A percentile compares a stretch with the other conserved stretches of the same genome.
Conservation (phyloP, 2,329 filamentous ascomycete species). For the Aspergillus phoenicis region DNA sequence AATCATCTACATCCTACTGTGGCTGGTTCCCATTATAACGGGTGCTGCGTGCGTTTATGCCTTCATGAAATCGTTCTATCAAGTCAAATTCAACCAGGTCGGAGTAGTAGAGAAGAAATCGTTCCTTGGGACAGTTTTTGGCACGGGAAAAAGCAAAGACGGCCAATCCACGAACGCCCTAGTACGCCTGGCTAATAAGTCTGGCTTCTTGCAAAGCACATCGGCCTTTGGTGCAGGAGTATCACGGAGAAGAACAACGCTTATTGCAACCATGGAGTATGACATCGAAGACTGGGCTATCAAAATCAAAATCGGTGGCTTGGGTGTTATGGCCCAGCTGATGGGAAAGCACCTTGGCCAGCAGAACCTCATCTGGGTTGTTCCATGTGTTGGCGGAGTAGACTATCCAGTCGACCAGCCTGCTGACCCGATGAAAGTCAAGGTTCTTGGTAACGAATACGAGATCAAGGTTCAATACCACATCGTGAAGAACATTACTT, state of each 20-base stretch:
- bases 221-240: slow-evolving; percentile 35
- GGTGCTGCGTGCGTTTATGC: slow-evolving; percentile 55
- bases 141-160: slow-evolving; percentile 38
- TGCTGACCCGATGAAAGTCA: slow-evolving; percentile 64
- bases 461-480: slow-evolving; percentile 67
- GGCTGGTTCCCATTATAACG: slow-evolving; percentile 55
- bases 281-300: slow-evolving; percentile 71
- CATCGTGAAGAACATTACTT: slow-evolving; percentile 65
- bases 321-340: slow-evolving; percentile 70
- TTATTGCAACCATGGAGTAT: slow-evolving; percentile 73
- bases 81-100: slow-evolving; percentile 64
- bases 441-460: slow-evolving; percentile 62
- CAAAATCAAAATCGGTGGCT: slow-evolving; percentile 71
- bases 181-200: slow-evolving; percentile 38
- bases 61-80: slow-evolving; percentile 65
- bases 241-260: slow-evolving; percentile 56
- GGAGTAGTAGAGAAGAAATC: slow-evolving; percentile 56
- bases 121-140: slow-evolving; percentile 40
- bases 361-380: slow-evolving; percentile 67
- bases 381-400: slow-evolving; percentile 64
- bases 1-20: slow-evolving; percentile 57
- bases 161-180: slow-evolving; percentile 38
- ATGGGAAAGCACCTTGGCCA: slow-evolving; percentile 68
- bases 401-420: slow-evolving; percentile 63
- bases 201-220: slow-evolving; percentile 41